Evolutionary conservation across 768 basidiomycete genomes (phyloP), one percentile per base, ranked within the genome.

Genomic region (Mycena amicta): DNA sequence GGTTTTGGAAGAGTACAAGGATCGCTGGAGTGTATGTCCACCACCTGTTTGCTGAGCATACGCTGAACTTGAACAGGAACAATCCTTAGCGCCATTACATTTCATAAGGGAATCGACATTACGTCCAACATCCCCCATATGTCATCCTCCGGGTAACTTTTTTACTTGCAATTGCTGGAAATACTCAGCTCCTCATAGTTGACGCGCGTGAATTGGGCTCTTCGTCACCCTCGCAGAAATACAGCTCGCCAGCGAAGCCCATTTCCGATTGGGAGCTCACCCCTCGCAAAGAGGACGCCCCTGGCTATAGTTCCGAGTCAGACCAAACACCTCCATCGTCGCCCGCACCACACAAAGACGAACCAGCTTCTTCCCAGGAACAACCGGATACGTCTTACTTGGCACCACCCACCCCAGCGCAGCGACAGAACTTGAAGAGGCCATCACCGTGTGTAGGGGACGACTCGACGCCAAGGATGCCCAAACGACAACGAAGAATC

Each of bases 331-430:
- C 15, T 23, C 28, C 52, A 12, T 22, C 41, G 41, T 11, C 41
- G 20, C 41, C 41, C 13, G 20, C 20, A 20, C 41, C 20, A 43
- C 20, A 11, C 41, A 43, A 43, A 20, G 31, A 47, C 45, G 25
- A n/a, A 16, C 16, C 23, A 43, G 47, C 8, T 30, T 50, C 39
- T 11, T 30, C 25, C 15, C 8, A 47, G 3, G 62, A 58, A 56
- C 61, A n/a, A n/a, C n/a, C 66, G 13, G 41, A 12, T 4, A 26
- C 62, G 20, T 60, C 58, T 45, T 30, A 37, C 58, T 23, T 70
- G 47, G 59, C 51, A 4, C 56, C 70, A 16, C 75, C 77, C 23
- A 77, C 75, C 22, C 75, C 75, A 40, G 75, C 70, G 4, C 75
- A 76, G 52, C 67, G 53, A 54, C 55, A 52, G 37, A 53, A 62